Percentiles rank a stretch among this genome's conserved stretches.
phyloP scores from a whole-genome alignment of 352 stramenopile species.

The Peronosclerospora sorghi region DNA sequence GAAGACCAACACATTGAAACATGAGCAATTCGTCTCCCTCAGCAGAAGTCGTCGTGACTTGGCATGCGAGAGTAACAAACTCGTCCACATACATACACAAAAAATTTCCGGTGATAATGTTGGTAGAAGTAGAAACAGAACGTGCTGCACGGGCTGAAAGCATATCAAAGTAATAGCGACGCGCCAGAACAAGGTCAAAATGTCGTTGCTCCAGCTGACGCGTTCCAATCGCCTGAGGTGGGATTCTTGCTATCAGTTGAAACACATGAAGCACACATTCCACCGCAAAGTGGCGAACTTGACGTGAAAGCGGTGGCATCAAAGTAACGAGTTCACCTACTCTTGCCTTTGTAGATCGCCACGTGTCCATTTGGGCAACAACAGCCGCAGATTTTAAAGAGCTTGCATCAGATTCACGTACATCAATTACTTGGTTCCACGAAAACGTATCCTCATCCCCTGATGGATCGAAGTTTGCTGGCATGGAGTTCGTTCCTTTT shows the following conservation, averaged over 20 bases:
- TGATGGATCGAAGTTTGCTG: slow-evolving; percentile 5
- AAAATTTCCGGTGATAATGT: slow-evolving; percentile 37
- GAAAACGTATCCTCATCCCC: slow-evolving; percentile 15
- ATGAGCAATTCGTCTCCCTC: slow-evolving; percentile 66
- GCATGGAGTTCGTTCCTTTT: slow-evolving; percentile 31
- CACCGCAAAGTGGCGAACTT: slow-evolving; percentile 68
- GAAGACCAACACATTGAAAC: slow-evolving; percentile 64
- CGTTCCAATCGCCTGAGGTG: slow-evolving; percentile 7
- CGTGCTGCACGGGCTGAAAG: slow-evolving; percentile 12
- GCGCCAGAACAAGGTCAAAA: slow-evolving; percentile 55
- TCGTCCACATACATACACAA: slow-evolving; percentile 83
- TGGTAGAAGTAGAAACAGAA: slow-evolving; percentile 4
- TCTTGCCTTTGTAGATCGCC: slow-evolving; percentile 56
- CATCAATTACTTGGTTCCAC: slow-evolving; percentile 8
- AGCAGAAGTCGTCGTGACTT: slow-evolving; percentile 56
- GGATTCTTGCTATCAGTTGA: slow-evolving; percentile 32
- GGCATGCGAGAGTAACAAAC: slow-evolving; percentile 75
- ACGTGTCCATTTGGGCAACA: slow-evolving; percentile 48
- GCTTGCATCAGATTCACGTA: slow-evolving; percentile 16
- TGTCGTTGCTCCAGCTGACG: slow-evolving; percentile 29
- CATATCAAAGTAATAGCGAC: slow-evolving; percentile 34
- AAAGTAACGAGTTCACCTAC: slow-evolving; percentile 47
- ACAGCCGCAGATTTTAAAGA: slow-evolving; percentile 29
- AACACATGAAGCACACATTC: slow-evolving; percentile 70
- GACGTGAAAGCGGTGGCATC: slow-evolving; percentile 57